Percentiles rank a stretch among this genome's conserved stretches.
These are phyloP conservation scores for Cardamine occulta DNA, from an alignment of 345 rosid species.

Conservation along the genomic window DNA sequence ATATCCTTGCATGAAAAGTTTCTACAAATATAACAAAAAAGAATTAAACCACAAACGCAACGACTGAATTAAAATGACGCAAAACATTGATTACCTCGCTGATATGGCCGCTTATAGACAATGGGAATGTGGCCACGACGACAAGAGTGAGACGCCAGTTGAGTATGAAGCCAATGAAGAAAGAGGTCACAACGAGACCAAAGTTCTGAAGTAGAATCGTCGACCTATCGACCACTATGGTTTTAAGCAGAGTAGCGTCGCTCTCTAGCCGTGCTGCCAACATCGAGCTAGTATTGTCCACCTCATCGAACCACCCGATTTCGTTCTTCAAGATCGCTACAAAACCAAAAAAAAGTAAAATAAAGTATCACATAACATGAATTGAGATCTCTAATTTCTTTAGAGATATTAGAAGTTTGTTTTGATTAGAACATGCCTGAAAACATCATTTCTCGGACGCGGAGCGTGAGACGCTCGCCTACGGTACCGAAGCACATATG, in stretches of 20 bases:
- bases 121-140: slow-evolving; percentile 80
- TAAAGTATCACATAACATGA: not conserved
- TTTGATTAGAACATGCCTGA: slow-evolving; percentile 50
- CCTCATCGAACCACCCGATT: slow-evolving; percentile 94
- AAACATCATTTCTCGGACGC: slow-evolving; percentile 85
- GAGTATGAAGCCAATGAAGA: slow-evolving; percentile 78
- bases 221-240: slow-evolving; percentile 80
- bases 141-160: slow-evolving; percentile 96
- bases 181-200: slow-evolving; percentile 74
- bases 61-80: not conserved
- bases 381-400: not conserved
- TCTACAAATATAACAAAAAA: slow-evolving; percentile 49
- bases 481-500: slow-evolving; percentile 82
- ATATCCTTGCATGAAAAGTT: slow-evolving; percentile 94
- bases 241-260: slow-evolving; percentile 75
- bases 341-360: slow-evolving; percentile 28
- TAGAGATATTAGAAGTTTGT: not conserved
- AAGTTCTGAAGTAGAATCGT: slow-evolving; percentile 81
- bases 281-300: slow-evolving; percentile 79
- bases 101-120: slow-evolving; percentile 90
- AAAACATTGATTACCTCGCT: slow-evolving; percentile 69
- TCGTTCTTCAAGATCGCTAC: slow-evolving; percentile 89
- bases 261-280: slow-evolving; percentile 81
- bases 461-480: slow-evolving; percentile 94
- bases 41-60: not conserved